Evolutionary conservation across 805 yeast species (phyloP), one percentile per base, ranked within the genome.

Genomic region (Saccharomycopsis synnaedendra): DNA sequence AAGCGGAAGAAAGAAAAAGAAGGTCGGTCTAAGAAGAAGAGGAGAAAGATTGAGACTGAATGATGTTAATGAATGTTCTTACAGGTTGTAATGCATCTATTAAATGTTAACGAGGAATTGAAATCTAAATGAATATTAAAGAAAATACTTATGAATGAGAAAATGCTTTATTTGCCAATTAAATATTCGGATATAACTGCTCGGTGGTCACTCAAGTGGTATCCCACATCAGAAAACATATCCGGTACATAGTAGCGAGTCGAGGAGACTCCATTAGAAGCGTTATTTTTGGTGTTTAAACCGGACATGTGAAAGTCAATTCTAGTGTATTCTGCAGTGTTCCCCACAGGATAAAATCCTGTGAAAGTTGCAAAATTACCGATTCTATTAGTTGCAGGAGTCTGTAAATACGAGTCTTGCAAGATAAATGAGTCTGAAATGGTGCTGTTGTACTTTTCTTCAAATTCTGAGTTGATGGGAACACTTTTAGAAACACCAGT

Each of bases 241-340:
- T 42, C 42, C 2, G 49, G 49, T 7, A 43, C 47, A 11, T 28
- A n/a, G 31, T 46, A 43, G 11, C 47, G 19, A 5, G 11, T 37
- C 52, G 44, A 50, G 10, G 11, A 19, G 28, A 39, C 56, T 49
- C 65, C 64, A 39, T 53, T 45, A 3, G 60, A 46, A 31, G 48
- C 49, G 3, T 35, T 35, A 9, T 9, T 30, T 9, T 32, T 29
- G 30, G 27, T n/a, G 19, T 19, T 19, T 2, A 19, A 19, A 5
- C 62, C 61, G 38, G 63, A 64, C 46, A 64, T 57, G 30, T 66
- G 67, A 53, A 68, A 70, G 53, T 72, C 76, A 47, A 71, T 70
- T 43, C 69, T 62, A 4, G 60, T 48, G 10, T 57, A 60, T 3
- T 48, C 50, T 1, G 48, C 32, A 4, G 55, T 43, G 41, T 51